Base-by-base conservation (phyloP, 129 eudicot genomes). In the Flaveria trinervia region DNA sequence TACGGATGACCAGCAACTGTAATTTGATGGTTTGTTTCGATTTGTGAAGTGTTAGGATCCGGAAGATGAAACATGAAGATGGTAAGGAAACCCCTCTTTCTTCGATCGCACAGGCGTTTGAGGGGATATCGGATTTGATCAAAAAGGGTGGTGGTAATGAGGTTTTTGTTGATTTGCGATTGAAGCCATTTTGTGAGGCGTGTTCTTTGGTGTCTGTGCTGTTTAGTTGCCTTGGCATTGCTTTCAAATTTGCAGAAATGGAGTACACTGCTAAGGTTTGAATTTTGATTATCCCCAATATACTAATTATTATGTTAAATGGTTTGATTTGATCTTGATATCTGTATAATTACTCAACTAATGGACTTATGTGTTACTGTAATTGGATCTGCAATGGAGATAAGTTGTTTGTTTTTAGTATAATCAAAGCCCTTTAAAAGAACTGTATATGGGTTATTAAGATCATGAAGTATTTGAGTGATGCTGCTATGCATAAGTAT, bases 161-260 rank as follows among this genome's bases (percentile, higher is more conserved):
- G 41, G 41, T 5, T 36, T 36, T 7, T 68, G 84, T 77, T 80
- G 94, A 90, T 86, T 87, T 90, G 23, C 79, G 59, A n/a, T 86
- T 90, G 85, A 90, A 88, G 86, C 83, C 92, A 16, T 93, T 93
- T 50, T 93, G 96, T 52, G 90, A 93, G 55, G 90, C 98, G 3
- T 88, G 95, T 59, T 48, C 96, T 22, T 86, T 77, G 51, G 95
- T 93, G 0, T 90, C 98, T 61, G 84, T 88, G 16, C 90, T 92
- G 59, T 90, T 90, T 81, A 80, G 88, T 33, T 90, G 72, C 68
- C 86, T 90, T 8, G 96, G 96, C 41, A 82, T 90, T 78, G 96
- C 96, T 56, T 90, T 90, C 54, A 87, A 84, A 82, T 90, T 90
- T 77, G 96, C 96, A n/a, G 92, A 90, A 64, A 74, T 86, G 85